Percentiles rank a stretch among this genome's conserved stretches.
Evolutionary conservation across 306 rosid genomes (phyloP).

Genomic region (Elaeagnus macrophylla): DNA sequence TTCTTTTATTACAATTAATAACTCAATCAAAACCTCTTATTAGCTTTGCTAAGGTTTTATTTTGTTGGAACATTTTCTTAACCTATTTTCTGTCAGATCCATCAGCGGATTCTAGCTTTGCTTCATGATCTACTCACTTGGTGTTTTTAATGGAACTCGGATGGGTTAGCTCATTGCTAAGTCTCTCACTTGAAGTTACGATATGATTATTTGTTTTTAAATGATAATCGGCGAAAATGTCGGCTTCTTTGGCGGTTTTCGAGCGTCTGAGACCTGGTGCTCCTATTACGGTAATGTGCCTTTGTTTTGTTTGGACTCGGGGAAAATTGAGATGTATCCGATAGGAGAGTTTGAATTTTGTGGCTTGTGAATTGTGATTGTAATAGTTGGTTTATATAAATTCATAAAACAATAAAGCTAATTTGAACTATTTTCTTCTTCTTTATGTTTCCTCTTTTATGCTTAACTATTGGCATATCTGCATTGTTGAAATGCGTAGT

Average conservation of each 20-base stretch:
- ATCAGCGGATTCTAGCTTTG: slow-evolving; percentile 13
- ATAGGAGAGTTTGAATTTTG: not conserved
- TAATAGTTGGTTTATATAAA: no score
- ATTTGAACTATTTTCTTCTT: slow-evolving; percentile 6
- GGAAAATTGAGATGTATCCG: slow-evolving; percentile 20
- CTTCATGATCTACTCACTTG: slow-evolving; percentile 30
- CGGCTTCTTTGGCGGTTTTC: slow-evolving; percentile 77
- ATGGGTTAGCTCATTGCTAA: not conserved
- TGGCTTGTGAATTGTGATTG: not conserved
- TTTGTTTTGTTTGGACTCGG: slow-evolving; percentile 17
- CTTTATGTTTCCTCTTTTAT: no score
- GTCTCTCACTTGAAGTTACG: slow-evolving; percentile 18
- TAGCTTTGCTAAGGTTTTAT: not conserved
- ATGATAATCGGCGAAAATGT: slow-evolving; percentile 58
- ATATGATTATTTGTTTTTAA: slow-evolving; percentile 12
- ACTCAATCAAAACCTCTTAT: slow-evolving; percentile 2
- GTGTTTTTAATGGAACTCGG: no score
- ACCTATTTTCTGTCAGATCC: slow-evolving; percentile 35
- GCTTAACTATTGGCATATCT: no score
- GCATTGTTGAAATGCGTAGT: not conserved
- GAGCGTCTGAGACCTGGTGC: slow-evolving; percentile 77
- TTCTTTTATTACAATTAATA: slow-evolving; percentile 3
- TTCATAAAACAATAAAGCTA: not conserved
- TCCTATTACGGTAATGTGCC: slow-evolving; percentile 59
- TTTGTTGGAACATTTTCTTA: not conserved